A percentile compares a stretch with the other conserved stretches of the same genome.
phyloP scores from a whole-genome alignment of 2,329 filamentous ascomycete species.

The Penicillium freii region DNA sequence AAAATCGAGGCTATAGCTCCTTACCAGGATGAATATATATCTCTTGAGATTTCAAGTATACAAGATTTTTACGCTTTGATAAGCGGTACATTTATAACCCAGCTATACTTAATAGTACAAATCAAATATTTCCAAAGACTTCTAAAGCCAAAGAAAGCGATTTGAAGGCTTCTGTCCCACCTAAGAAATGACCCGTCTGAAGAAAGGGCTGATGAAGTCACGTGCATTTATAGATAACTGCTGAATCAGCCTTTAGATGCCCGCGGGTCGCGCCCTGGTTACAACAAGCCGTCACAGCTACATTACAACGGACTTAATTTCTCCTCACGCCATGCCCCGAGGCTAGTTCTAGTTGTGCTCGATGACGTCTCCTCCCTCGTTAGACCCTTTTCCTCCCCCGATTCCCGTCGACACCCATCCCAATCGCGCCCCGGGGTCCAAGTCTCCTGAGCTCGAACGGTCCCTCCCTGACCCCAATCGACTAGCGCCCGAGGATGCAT shows the following conservation, averaged over 20 bases:
- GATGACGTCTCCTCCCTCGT: conserved; percentile 36
- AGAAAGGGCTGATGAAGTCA: conserved; percentile 2
- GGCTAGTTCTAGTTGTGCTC: conserved; percentile 28
- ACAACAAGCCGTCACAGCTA: conserved; percentile 4
- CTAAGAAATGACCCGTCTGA: too few relatives aligned
- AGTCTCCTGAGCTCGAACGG: conserved; percentile 36
- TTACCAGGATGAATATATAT: background rate
- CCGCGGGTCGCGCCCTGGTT: conserved; percentile 13
- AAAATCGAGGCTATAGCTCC: accelerated
- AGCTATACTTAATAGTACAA: background rate
- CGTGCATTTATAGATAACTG: background rate
- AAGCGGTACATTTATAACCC: accelerated
- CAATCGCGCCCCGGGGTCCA: conserved; percentile 39
- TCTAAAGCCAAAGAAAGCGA: background rate
- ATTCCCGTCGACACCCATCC: conserved; percentile 49
- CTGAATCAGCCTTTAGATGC: conserved; percentile 6
- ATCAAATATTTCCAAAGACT: accelerated
- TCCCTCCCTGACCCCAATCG: conserved; percentile 61
- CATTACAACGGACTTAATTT: background rate
- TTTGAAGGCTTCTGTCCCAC: background rate
- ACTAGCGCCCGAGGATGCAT: conserved; percentile 82
- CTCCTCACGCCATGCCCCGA: conserved; percentile 29
- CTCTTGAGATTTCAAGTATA: background rate
- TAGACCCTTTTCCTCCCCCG: conserved; percentile 43
- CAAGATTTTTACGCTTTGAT: accelerated